Percentiles rank a stretch among this genome's conserved stretches.
phyloP scores from a whole-genome alignment of 192 early-diverging fungal genomes.

The Piromyces sp. region DNA sequence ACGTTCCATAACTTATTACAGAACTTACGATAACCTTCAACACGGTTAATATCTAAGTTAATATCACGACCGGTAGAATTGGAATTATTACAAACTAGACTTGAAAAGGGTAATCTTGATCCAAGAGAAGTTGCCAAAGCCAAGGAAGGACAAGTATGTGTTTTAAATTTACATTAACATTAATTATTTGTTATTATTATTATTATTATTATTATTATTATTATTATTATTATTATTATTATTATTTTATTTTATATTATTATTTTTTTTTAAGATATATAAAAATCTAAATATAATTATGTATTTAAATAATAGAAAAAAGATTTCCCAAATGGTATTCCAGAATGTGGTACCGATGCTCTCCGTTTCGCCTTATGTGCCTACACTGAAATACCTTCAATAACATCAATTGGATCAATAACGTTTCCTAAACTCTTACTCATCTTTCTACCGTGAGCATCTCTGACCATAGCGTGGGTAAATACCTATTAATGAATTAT shows the following conservation, averaged over 20 bases:
- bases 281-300: too few species aligned
- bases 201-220: too few species aligned
- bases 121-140: slow-evolving; percentile 75
- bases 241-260: background rate
- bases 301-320: slow-evolving; percentile 12
- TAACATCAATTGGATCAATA: slow-evolving; percentile 91
- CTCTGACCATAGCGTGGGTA: slow-evolving; percentile 95
- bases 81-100: slow-evolving; percentile 53
- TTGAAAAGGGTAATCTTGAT: slow-evolving; percentile 76
- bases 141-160: slow-evolving; percentile 46
- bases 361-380: slow-evolving; percentile 66
- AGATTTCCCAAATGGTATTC: slow-evolving; percentile 93
- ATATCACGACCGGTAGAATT: slow-evolving; percentile 66
- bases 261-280: too few species aligned
- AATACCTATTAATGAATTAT: too few species aligned
- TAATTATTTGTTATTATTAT: background rate
- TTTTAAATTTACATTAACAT: too few species aligned
- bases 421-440: slow-evolving; percentile 91
- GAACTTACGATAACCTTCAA: slow-evolving; percentile 99
- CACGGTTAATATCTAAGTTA: slow-evolving; percentile 82
- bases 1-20: slow-evolving; percentile 99
- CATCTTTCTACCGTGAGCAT: slow-evolving; percentile 98
- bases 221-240: too few species aligned
- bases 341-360: slow-evolving; percentile 93
- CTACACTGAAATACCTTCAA: slow-evolving; percentile 83